These are phyloP conservation scores for Petunia axillaris DNA, from an alignment of 257 asterid species.

Conservation along the genomic window DNA sequence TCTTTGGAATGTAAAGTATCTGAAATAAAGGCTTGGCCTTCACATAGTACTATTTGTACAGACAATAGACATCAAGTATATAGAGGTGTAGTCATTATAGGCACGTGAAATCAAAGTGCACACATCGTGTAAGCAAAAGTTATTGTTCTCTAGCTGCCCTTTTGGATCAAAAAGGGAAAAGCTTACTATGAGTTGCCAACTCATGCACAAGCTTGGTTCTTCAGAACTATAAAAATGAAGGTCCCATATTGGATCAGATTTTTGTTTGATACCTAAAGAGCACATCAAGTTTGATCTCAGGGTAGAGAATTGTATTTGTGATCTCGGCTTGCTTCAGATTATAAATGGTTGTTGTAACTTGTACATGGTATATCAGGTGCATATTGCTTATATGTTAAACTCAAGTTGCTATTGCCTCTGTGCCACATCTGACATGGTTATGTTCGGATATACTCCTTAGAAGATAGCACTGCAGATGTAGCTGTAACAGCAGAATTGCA, in stretches of 20 bases:
- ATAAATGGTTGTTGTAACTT: neutral
- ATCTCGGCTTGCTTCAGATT: neutral
- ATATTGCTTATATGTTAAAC: neutral
- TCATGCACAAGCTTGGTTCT: neutral
- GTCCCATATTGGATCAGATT: neutral
- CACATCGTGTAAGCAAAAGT: neutral
- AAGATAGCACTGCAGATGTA: neutral
- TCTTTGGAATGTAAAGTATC: slow-evolving; percentile 17
- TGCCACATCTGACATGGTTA: neutral
- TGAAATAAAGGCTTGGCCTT: neutral
- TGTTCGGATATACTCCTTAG: slow-evolving; percentile 1
- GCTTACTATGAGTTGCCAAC: slow-evolving; percentile 13
- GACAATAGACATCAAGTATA: neutral
- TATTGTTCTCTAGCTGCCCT: slow-evolving; percentile 7
- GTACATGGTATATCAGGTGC: neutral
- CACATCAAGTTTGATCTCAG: neutral
- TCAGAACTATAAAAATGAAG: neutral
- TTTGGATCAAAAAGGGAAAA: neutral
- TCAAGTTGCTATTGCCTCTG: slow-evolving; percentile 17
- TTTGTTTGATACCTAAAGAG: neutral
- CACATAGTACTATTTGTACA: slow-evolving; percentile 10
- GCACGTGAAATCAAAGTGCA: neutral
- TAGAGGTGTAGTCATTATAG: neutral
- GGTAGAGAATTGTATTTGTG: neutral
- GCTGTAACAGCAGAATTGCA: neutral